These are phyloP conservation scores for Melampsora americana DNA, from an alignment of 1,284 basidiomycete genomes.

Conservation along the genomic window DNA sequence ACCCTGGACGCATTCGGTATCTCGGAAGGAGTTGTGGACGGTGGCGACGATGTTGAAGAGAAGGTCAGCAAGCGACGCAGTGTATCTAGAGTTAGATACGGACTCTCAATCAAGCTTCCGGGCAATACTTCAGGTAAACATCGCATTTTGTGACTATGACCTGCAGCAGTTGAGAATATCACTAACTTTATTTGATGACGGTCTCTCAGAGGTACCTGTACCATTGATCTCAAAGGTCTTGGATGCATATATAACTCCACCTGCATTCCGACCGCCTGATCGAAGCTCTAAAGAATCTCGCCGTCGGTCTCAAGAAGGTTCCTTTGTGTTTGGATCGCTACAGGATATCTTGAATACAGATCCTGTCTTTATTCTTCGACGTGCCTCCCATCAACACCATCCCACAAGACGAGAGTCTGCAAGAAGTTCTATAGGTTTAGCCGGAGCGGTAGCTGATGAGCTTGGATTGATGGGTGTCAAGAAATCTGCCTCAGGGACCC, in stretches of 20 bases:
- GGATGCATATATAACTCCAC: constrained; percentile 76
- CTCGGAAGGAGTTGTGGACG: constrained; percentile 89
- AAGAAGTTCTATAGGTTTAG: constrained; percentile 45
- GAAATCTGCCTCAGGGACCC: background rate
- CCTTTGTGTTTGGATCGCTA: constrained; percentile 65
- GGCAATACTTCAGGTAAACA: constrained; percentile 13
- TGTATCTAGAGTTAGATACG: constrained; percentile 73
- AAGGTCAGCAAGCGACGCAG: constrained; percentile 77
- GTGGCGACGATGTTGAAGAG: constrained; percentile 94
- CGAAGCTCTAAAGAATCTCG: constrained; percentile 65
- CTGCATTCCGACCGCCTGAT: constrained; percentile 66
- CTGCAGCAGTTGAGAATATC: constrained; percentile 46
- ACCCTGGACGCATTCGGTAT: constrained; percentile 89
- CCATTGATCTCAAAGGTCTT: constrained; percentile 73
- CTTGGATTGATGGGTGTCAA: constrained; percentile 42
- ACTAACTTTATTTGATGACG: constrained; percentile 33
- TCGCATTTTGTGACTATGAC: constrained; percentile 30
- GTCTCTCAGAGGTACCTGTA: constrained; percentile 66
- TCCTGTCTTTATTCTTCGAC: constrained; percentile 74
- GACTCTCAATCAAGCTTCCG: constrained; percentile 60
- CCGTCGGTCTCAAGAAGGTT: constrained; percentile 81
- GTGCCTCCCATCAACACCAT: constrained; percentile 49
- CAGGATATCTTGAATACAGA: constrained; percentile 78
- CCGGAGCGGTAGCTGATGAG: constrained; percentile 47
- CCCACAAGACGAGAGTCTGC: constrained; percentile 19